Evolutionary conservation across 768 basidiomycete genomes (phyloP), one percentile per base, ranked within the genome.

Genomic region (Lepiota venenata): DNA sequence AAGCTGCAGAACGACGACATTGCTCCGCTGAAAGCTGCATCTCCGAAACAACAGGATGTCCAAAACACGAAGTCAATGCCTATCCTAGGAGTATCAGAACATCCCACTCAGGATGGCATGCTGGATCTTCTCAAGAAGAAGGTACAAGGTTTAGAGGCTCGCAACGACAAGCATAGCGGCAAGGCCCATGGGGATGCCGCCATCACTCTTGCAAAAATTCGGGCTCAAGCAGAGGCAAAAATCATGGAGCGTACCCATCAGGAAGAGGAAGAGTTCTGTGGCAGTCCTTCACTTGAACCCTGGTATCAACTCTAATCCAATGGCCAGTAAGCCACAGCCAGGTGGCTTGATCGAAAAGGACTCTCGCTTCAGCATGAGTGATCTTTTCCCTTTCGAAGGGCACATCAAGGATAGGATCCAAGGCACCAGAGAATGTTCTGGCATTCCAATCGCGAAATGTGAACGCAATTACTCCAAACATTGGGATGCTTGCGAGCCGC

Each of bases 51-150:
- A 3, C 29, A 44, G 3, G 51, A 42, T 0, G 9, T 32, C 10
- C n/a, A 43, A 25, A 29, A 4, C 15, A 52, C 47, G 16, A 4
- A 44, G 20, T 15, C 49, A 15, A 20, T 46, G 37, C 3, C 16
- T 27, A 16, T 18, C 18, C 25, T 38, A 41, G 41, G 45, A 35
- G 35, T 41, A 41, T 75, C 10, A 15, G 45, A 41, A 35, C 59
- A 42, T n/a, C 32, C 40, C 37, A 47, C 32, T 38, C 68, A 80
- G 27, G 76, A 74, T 25, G 85, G 78, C 18, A 78, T 87, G 58
- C 74, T 91, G 40, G 80, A 82, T 60, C 72, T 78, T 15, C 74
- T 92, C 47, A 91, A 87, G 71, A 83, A 80, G 62, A 88, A 83
- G 1, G 81, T 91, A 0, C 83, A 87, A 64, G 85, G 77, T 14